Evolutionary conservation across 371 early-diverging fungal species (phyloP), one percentile per base, ranked within the genome.

Genomic region (Syncephalis plumigaleata): DNA sequence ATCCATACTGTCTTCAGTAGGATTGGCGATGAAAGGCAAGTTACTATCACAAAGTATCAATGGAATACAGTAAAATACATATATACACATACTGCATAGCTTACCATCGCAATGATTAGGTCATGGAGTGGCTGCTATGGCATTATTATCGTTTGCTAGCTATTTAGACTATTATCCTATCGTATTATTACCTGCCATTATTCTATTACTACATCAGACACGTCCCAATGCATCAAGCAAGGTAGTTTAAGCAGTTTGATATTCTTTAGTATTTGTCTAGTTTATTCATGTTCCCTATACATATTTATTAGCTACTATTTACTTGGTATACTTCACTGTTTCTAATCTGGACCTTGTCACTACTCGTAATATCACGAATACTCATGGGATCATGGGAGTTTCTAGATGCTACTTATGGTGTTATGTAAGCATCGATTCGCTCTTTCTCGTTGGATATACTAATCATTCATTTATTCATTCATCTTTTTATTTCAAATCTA

Each of bases 111-210:
- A 13, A 17, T 31, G 16, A 23, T 9, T 52, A 71, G 79, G 72
- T 40, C 63, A 65, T 36, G 47, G 55, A 45, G 51, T 23, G 17
- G 42, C 63, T 2, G 62, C 82, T 16, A 71, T 82, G 71, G 59
- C 79, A n/a, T 73, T 69, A 60, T 45, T 81, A 0, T 77, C 91
- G 0, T 45, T 81, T 16, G 87, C 89, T 2, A 53, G 84, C 0
- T 87, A 88, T 56, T 61, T 88, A 21, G 71, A 79, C 36, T 59
- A 91, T 37, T 90, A 91, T 57, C 91, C 92, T 4, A 62, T 67
- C 5, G 79, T 88, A 77, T 59, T 94, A 21, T 44, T 84, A 11
- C 67, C 75, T 7, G 84, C 87, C 0, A 56, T 81, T n/a, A 38
- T 71, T 0, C 54, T 87, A 23, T 50, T 68, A 46, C 23, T 56